A percentile compares a stretch with the other conserved stretches of the same genome.
These are phyloP conservation scores for Hypoxylon sp. DNA, from an alignment of 2,329 filamentous ascomycete species.

Conservation along the genomic window DNA sequence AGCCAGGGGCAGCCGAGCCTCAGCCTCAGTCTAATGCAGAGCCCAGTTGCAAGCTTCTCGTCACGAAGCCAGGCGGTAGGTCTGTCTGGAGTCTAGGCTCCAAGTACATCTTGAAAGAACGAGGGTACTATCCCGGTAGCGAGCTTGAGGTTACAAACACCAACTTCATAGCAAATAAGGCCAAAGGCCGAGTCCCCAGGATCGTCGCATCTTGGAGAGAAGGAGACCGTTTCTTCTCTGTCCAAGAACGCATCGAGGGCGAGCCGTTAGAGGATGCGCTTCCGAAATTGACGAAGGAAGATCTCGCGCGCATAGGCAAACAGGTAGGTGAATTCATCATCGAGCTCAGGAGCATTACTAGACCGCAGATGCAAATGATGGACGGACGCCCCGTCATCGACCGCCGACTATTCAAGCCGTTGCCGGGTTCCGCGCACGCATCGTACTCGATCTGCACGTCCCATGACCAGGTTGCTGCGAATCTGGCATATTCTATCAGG, in stretches of 20 bases:
- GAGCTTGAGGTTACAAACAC: conserved; percentile 29
- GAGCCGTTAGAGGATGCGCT: conserved; percentile 24
- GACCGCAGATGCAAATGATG: conserved; percentile 22
- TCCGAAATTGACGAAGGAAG: conserved; percentile 1
- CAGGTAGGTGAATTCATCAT: conserved; percentile 22
- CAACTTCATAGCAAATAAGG: background rate
- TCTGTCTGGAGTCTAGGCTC: conserved; percentile 28
- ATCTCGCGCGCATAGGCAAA: conserved; percentile 22
- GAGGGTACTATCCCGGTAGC: conserved; percentile 8
- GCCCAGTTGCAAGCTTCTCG: conserved; percentile 21
- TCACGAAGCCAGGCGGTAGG: conserved; percentile 12
- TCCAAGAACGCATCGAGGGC: conserved; percentile 30
- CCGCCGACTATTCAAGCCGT: conserved; percentile 29
- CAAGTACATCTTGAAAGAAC: conserved; percentile 22
- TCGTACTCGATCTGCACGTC: conserved; percentile 11
- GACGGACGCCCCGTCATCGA: conserved; percentile 27
- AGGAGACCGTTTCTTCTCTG: conserved; percentile 15
- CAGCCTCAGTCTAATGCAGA: background rate
- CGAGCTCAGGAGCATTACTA: conserved; percentile 10
- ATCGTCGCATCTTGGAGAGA: conserved; percentile 25
- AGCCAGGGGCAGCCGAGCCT: conserved; percentile 3
- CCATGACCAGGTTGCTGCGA: conserved; percentile 12
- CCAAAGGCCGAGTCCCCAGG: background rate
- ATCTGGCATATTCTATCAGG: conserved; percentile 10
- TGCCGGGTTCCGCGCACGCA: background rate